A percentile compares a stretch with the other conserved stretches of the same genome.
These are phyloP conservation scores for Vigna radiata DNA, from an alignment of 306 rosid genomes.

Conservation along the genomic window DNA sequence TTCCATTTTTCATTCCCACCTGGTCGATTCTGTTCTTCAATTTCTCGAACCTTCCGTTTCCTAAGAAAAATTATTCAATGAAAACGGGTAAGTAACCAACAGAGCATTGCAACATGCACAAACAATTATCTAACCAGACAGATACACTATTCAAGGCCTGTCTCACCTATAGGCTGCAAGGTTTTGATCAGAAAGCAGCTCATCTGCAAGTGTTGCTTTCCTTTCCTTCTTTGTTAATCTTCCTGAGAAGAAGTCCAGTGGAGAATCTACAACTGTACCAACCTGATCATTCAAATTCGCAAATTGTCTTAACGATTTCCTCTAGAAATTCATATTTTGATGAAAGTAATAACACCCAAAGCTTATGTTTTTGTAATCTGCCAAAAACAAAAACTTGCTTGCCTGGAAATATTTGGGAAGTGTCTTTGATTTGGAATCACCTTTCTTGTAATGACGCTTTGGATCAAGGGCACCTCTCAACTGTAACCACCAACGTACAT, in stretches of 20 bases:
- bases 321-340: conserved; percentile 22
- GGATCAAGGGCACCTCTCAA: conserved; percentile 84
- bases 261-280: conserved; percentile 76
- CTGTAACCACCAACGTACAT: conserved; percentile 50
- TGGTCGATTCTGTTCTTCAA: conserved; percentile 71
- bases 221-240: conserved; percentile 88
- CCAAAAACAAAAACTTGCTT: conserved; percentile 52
- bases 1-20: conserved; percentile 88
- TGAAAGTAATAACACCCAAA: not conserved
- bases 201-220: conserved; percentile 69
- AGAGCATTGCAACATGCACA: not conserved
- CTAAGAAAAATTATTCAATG: conserved; percentile 45
- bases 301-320: not conserved
- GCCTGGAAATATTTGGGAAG: conserved; percentile 87
- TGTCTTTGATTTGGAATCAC: conserved; percentile 61
- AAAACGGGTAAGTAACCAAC: conserved; percentile 21
- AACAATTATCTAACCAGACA: not conserved
- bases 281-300: conserved; percentile 54
- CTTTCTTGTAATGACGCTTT: conserved; percentile 86
- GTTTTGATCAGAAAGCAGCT: conserved; percentile 45
- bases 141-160: not conserved
- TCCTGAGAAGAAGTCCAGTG: conserved; percentile 71
- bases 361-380: conserved; percentile 7
- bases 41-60: conserved; percentile 82
- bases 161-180: conserved; percentile 43